Evolutionary conservation across 2,329 filamentous ascomycete species (phyloP), one percentile per base, ranked within the genome.

Genomic region (Talaromyces sp.): DNA sequence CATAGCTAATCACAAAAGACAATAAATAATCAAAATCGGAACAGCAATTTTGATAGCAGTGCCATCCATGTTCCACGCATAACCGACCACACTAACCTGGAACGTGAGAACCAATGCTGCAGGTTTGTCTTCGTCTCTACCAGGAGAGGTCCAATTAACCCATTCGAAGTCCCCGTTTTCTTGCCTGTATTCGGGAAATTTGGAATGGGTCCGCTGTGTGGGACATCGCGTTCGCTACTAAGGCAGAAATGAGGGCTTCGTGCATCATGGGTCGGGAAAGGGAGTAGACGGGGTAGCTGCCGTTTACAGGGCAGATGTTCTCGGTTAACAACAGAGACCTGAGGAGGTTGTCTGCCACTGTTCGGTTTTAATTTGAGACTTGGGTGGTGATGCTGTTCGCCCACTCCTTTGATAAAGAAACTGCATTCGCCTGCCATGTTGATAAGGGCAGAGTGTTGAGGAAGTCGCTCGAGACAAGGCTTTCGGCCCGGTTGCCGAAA

Each of bases 51-150:
- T 65, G 47, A 65, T 67, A 13, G 62, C 43, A 10, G 38, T 65
- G 2, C 65, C 65, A 25, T 61, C 43, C 58, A 65, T 58, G 6
- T 36, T 67, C 65, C 65, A 67, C 5, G 45, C 65, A 31, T 65
- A 67, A 8, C 65, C 65, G 22, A 34, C 40, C 8, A 61, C 17
- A 15, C 45, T 40, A 13, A 22, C 11, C 22, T 58, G 56, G 49
- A 65, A 43, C 31, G 49, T 11, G 10, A 65, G 25, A 2, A 27
- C 43, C 17, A 64, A 31, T 6, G 25, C 61, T 19, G 45, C 36
- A 17, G 58, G 51, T 17, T 34, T 51, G n/a, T 10, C 5, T 1
- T 49, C 11, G n/a, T 36, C 11, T 1, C 11, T 27, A 27, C 36
- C 25, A 11, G 13, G 1, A 17, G 43, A 31, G n/a, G 5, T 40